Conservation (phyloP, 345 rosid genomes). For the Citrus inodora region DNA sequence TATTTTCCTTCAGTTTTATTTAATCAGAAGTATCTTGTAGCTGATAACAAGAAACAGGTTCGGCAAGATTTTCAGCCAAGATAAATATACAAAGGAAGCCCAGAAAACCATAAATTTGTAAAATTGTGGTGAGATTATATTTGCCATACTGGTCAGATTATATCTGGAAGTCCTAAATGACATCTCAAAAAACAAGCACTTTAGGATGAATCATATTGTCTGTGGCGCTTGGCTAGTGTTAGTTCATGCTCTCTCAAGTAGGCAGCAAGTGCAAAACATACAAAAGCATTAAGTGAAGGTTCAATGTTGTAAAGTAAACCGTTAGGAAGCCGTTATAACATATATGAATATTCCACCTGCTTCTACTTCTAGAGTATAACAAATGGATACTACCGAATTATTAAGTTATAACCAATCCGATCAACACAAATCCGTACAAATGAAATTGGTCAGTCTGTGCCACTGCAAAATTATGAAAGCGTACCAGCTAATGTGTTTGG, state of each 20-base stretch:
- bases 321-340: not conserved
- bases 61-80: not conserved
- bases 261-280: not conserved
- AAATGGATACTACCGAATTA: not conserved
- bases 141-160: not conserved
- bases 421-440: not conserved
- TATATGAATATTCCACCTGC: not conserved
- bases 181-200: not conserved
- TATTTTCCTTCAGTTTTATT: not conserved
- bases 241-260: not conserved
- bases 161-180: not conserved
- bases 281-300: not conserved
- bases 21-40: not conserved
- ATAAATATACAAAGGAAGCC: not conserved
- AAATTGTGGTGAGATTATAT: not conserved
- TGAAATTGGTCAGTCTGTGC: not conserved
- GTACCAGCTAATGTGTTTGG: not conserved
- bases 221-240: not conserved
- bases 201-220: not conserved
- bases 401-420: not conserved
- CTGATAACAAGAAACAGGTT: not conserved
- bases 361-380: not conserved
- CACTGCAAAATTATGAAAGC: not conserved
- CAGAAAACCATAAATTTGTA: not conserved
- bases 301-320: not conserved